Evolutionary conservation across 2,329 filamentous ascomycete genomes (phyloP).

Genomic region (Fusarium mexicanum): DNA sequence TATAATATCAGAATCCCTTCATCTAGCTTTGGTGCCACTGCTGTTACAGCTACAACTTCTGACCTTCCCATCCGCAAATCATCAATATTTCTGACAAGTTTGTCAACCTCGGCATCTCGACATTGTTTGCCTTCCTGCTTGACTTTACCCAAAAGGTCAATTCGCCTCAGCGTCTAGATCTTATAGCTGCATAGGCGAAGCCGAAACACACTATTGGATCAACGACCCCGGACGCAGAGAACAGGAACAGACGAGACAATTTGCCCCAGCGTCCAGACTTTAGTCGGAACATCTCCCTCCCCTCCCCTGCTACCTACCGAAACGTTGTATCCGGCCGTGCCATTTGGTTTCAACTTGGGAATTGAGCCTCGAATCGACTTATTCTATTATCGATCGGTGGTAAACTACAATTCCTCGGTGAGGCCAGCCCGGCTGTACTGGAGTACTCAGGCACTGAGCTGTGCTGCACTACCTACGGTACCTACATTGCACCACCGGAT

Average conservation of each 20-base stretch:
- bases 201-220: constrained; percentile 13
- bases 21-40: background rate
- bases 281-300: no score
- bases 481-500: constrained; percentile 9
- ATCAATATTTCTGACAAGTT: background rate
- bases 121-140: background rate
- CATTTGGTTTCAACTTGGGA: background rate
- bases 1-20: constrained; percentile 6
- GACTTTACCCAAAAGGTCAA: background rate
- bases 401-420: background rate
- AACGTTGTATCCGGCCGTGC: background rate
- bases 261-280: background rate
- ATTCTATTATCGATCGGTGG: constrained; percentile 1
- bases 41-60: background rate
- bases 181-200: background rate
- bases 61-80: background rate
- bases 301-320: background rate
- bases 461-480: background rate
- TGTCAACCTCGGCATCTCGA: background rate
- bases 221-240: background rate
- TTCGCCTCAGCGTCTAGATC: background rate
- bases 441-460: background rate
- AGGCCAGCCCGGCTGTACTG: background rate
- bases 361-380: background rate
- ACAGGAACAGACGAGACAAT: background rate